Evolutionary conservation across 305 asterid species (phyloP).

Genomic region (Fraxinus nigra): DNA sequence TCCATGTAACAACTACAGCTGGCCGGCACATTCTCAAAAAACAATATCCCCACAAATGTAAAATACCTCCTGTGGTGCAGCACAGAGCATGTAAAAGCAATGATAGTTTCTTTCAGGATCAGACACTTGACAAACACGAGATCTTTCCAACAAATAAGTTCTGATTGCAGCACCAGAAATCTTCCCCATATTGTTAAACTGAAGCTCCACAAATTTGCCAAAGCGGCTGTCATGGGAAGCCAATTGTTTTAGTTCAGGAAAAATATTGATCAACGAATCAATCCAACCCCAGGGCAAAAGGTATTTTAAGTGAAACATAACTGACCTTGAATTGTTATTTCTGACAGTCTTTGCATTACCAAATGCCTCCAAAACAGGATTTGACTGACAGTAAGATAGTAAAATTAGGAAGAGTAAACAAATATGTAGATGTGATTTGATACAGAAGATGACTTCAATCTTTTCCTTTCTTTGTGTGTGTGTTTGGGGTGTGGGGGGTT

Average conservation of each 20-base stretch:
- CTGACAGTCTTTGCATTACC: slow-evolving; percentile 81
- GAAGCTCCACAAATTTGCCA: slow-evolving; percentile 87
- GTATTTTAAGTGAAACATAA: not conserved
- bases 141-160: slow-evolving; percentile 80
- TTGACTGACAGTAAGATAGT: slow-evolving; percentile 50
- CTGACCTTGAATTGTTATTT: slow-evolving; percentile 75
- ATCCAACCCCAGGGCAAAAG: slow-evolving; percentile 9
- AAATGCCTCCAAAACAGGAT: slow-evolving; percentile 80
- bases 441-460: not conserved
- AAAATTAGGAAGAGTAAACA: slow-evolving; percentile 11
- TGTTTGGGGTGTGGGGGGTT: not conserved
- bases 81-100: slow-evolving; percentile 94
- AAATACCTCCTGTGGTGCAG: slow-evolving; percentile 84
- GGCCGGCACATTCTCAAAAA: not conserved
- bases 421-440: not conserved
- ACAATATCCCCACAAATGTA: not conserved
- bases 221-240: slow-evolving; percentile 56
- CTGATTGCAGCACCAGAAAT: slow-evolving; percentile 90
- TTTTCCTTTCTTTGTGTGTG: not conserved
- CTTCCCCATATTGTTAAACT: slow-evolving; percentile 61
- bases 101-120: slow-evolving; percentile 98
- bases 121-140: slow-evolving; percentile 86
- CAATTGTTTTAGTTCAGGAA: slow-evolving; percentile 6
- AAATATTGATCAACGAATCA: slow-evolving; percentile 12
- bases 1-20: not conserved